A percentile compares a stretch with the other conserved stretches of the same genome.
Evolutionary conservation across 768 basidiomycete species (phyloP).

Genomic region (Pluteus cervinus): DNA sequence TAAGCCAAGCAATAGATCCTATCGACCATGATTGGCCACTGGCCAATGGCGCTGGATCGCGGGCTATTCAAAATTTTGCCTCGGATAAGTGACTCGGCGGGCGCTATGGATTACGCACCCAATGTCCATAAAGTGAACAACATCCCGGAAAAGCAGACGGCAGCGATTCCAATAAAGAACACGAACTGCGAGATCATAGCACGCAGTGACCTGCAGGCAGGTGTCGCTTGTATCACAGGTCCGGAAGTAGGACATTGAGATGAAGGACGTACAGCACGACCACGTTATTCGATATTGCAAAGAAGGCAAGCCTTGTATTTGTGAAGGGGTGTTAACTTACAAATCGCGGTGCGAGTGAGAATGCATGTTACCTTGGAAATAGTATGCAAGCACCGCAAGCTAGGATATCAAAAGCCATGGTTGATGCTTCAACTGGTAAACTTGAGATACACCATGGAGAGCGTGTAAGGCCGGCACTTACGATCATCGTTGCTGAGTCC

Average conservation of each 20-base stretch:
- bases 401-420: constrained; percentile 73
- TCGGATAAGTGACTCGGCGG: no score
- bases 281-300: constrained; percentile 71
- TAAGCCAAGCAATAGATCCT: constrained; percentile 68
- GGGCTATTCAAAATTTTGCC: constrained; percentile 17
- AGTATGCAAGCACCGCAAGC: constrained; percentile 81
- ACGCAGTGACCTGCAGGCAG: constrained; percentile 51
- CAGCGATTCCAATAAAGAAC: constrained; percentile 72
- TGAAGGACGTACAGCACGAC: constrained; percentile 65
- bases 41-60: constrained; percentile 17
- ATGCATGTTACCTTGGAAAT: constrained; percentile 57
- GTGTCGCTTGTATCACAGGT: background rate
- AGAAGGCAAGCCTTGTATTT: constrained; percentile 76
- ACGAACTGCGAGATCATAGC: constrained; percentile 78
- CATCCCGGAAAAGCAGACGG: constrained; percentile 76
- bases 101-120: no score
- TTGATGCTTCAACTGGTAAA: constrained; percentile 43
- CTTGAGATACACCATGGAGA: constrained; percentile 8
- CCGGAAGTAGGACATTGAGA: no score
- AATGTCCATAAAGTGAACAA: constrained; percentile 46
- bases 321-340: background rate
- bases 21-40: constrained; percentile 25
- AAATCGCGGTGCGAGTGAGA: constrained; percentile 1
- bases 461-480: no score
- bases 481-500: constrained; percentile 51